A percentile compares a stretch with the other conserved stretches of the same genome.
Conservation (phyloP, 495 filamentous ascomycete species). For the Ramalina intermedia region DNA sequence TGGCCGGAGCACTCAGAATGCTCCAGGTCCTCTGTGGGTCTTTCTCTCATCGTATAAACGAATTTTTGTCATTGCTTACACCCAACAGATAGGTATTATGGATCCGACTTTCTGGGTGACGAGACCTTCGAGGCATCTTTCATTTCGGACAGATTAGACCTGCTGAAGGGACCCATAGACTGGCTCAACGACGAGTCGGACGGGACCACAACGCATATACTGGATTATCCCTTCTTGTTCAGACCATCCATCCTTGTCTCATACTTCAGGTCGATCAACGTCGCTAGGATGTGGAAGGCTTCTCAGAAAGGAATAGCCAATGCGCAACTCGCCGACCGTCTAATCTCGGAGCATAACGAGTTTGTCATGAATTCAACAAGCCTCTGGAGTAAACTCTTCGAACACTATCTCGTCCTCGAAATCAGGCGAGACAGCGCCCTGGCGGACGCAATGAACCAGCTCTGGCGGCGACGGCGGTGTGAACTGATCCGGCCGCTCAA, state of each 20-base stretch:
- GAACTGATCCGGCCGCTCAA: conserved; percentile 78
- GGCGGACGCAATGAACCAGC: conserved; percentile 66
- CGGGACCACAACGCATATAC: conserved; percentile 54
- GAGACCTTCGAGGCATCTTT: conserved; percentile 59
- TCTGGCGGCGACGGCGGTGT: conserved; percentile 71
- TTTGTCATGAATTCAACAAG: conserved; percentile 29
- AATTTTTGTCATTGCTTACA: not conserved
- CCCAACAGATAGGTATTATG: not conserved
- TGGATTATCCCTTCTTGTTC: conserved; percentile 75
- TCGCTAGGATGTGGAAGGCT: conserved; percentile 61
- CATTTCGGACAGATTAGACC: conserved; percentile 63
- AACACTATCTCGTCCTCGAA: conserved; percentile 62
- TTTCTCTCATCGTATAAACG: not conserved
- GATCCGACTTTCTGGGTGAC: not conserved
- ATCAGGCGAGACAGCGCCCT: conserved; percentile 59
- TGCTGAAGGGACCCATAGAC: conserved; percentile 56
- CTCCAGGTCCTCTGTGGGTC: conserved; percentile 58
- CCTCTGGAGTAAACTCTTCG: conserved; percentile 48
- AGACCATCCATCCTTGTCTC: conserved; percentile 54
- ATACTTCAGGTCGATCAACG: conserved; percentile 84
- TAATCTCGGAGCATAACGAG: conserved; percentile 27
- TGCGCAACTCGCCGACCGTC: conserved; percentile 43
- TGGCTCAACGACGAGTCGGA: conserved; percentile 48
- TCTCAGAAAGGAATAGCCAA: conserved; percentile 56
- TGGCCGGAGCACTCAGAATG: conserved; percentile 60